Evolutionary conservation across 129 eudicot genomes (phyloP), one percentile per base, ranked within the genome.

Genomic region (Flaveria ramosissima): DNA sequence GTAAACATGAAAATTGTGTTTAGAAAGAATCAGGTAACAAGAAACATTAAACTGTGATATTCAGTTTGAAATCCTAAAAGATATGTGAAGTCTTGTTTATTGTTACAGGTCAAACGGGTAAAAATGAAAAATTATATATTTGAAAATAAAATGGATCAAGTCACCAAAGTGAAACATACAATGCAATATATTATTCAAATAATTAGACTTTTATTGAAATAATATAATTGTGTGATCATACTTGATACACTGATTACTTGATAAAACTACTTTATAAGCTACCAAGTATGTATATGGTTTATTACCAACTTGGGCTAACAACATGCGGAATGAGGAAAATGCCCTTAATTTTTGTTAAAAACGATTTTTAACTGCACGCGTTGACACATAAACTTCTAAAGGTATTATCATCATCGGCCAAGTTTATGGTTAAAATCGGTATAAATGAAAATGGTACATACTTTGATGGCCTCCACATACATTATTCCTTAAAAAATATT

Each of bases 1-100:
- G 93, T 69, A 2, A 83, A 21, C 45, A 80, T 2, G 48, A 36
- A 41, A 42, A n/a, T 19, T 21, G 15, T 32, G 70, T 53, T 55
- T 23, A n/a, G 27, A 42, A 60, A 9, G 17, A 43, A 41, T 41
- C 16, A 61, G 26, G 0, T 23, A 16, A 60, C 14, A 24, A 45
- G 8, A 60, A 43, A 45, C 10, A 17, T 21, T 23, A 72, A 72
- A 72, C 39, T 53, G 60, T 32, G 36, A 64, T 32, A 5, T 3
- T 7, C 39, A 32, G 39, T 32, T 32, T 32, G 39, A 32, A 32
- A 32, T 32, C 39, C 6, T 32, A 32, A 32, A 32, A 32, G 39
- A 32, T 32, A 32, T 32, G 39, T 5, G 7, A 4, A 0, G 39
- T 32, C 24, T 30, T 16, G 23, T 51, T 55, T 55, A 55, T 55